Evolutionary conservation across 129 eudicot species (phyloP), one percentile per base, ranked within the genome.

Genomic region (Deinandra increscens): DNA sequence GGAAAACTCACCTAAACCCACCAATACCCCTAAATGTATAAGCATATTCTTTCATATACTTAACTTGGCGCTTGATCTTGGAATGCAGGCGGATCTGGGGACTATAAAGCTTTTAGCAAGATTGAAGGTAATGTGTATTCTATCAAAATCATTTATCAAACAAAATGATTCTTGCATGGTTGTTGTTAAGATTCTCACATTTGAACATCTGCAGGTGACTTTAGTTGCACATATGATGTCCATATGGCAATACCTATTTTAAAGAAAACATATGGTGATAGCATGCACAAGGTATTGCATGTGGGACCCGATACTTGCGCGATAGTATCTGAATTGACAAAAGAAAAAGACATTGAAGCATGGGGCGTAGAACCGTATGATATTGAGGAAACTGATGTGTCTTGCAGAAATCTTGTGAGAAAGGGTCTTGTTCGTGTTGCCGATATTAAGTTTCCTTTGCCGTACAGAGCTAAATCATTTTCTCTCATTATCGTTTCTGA

Each of bases 311-410:
- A 88, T 55, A 66, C 88, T 26, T 88, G 96, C 71, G 81, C 91
- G 26, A 85, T 88, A 36, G 96, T 88, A 15, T 88, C 96, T 64
- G 56, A 72, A 37, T 72, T 88, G 72, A 46, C 85, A 42, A 84
- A 78, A 75, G 90, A 82, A 68, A 88, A 85, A 29, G 88, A 84
- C 38, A 88, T 84, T 6, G 95, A 88, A 72, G 96, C 91, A 48
- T 88, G 87, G 89, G 96, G 96, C 43, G 84, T 88, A 33, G 96
- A 88, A 68, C 96, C 96, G 1, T 88, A 88, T 69, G 96, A 88
- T 64, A 75, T 83, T 0, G 96, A 88, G 72, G 96, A 88, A 69
- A 85, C 84, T 9, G 87, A 86, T 46, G 56, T 62, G 9, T 64
- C 66, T 68, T 88, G 96, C 82, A 83, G 82, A 68, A 79, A 66